Evolutionary conservation across 495 filamentous ascomycete genomes (phyloP), one percentile per base, ranked within the genome.

Genomic region (Penicillium maclennaniae): DNA sequence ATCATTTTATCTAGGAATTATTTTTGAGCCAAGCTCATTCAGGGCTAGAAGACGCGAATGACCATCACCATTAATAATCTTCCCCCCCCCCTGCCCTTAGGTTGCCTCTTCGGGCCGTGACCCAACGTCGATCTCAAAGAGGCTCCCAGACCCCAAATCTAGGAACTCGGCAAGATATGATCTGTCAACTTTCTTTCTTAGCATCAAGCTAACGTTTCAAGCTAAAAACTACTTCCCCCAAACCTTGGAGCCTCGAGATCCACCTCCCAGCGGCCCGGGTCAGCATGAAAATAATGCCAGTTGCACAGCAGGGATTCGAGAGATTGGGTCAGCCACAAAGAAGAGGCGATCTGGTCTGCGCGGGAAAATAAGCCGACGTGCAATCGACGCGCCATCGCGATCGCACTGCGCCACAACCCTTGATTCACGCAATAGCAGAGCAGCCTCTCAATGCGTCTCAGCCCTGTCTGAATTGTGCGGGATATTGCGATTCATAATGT

Each of bases 161-260:
- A 43, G n/a, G n/a, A n/a, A n/a, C n/a, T n/a, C n/a, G n/a, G 3
- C 15, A 6, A 4, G 26, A 36, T 16, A 23, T 43, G 48, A 50
- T 21, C 38, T 43, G 27, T 50, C 48, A 43, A 23, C 23, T 23
- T 20, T 49, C 47, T 3, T 25, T 8, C 16, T 15, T 26, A 15
- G 27, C 39, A 3, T 43, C 16, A 36, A n/a, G 48, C 48, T 43
- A 43, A 34, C 27, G 48, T 50, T 50, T 50, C 48, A 43, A 9
- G 17, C 43, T 50, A 3, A 8, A 16, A 10, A 34, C n/a, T n/a
- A 21, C n/a, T 7, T 26, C 10, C 9, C 9, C 38, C 38, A 20
- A 40, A 40, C 10, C 38, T 40, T 40, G 39, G 23, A 41, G 1
- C 21, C 6, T 27, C 20, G 37, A 41, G 48, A 38, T 28, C 37